A percentile compares a stretch with the other conserved stretches of the same genome.
These are phyloP conservation scores for Raphanus sativus DNA, from an alignment of 345 rosid genomes.

Conservation along the genomic window DNA sequence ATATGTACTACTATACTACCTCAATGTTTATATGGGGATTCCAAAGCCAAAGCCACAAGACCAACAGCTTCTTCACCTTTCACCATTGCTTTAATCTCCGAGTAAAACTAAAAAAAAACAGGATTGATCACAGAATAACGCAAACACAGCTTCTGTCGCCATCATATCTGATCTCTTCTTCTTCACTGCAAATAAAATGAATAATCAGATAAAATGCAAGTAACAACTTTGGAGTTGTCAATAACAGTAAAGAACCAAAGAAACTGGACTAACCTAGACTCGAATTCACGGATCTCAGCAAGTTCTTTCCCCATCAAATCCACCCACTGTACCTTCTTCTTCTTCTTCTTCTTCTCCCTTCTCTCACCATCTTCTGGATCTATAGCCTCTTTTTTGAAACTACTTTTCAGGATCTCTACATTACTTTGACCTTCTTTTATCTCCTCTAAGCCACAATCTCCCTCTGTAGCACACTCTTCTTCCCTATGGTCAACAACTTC, in stretches of 20 bases:
- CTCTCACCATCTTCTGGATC: conserved; percentile 35
- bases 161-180: conserved; percentile 43
- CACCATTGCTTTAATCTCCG: conserved; percentile 6
- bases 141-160: conserved; percentile 52
- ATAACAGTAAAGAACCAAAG: neutral
- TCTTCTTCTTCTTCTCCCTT: conserved; percentile 51
- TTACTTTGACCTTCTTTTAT: neutral
- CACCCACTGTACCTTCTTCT: conserved; percentile 78
- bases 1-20: conserved; percentile 41
- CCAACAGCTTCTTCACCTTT: conserved; percentile 15
- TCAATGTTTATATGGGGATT: conserved; percentile 22
- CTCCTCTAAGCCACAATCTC: conserved; percentile 16
- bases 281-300: conserved; percentile 73
- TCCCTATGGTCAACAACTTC: conserved; percentile 39
- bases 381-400: conserved; percentile 44
- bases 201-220: conserved; percentile 6
- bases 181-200: conserved; percentile 49
- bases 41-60: conserved; percentile 14
- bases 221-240: neutral
- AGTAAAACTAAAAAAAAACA: neutral
- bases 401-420: conserved; percentile 47
- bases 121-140: conserved; percentile 48
- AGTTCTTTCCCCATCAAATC: conserved; percentile 78
- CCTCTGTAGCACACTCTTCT: conserved; percentile 41
- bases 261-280: conserved; percentile 51